A percentile compares a stretch with the other conserved stretches of the same genome.
phyloP scores from a whole-genome alignment of 208 protist species.

The Porcisia hertigi region DNA sequence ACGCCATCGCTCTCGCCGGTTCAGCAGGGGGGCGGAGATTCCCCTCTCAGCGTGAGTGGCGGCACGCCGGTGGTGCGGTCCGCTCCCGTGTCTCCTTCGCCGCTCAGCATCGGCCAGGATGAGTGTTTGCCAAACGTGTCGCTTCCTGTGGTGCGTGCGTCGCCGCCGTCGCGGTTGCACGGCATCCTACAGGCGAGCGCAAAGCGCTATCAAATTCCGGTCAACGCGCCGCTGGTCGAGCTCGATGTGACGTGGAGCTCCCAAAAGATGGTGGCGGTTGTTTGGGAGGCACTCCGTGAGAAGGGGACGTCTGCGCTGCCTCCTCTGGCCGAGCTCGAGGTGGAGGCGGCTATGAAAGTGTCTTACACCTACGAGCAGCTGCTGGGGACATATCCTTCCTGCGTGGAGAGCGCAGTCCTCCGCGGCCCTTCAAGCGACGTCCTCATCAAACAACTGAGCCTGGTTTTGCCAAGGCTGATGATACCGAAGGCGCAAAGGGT shows the following conservation, averaged over 20 bases:
- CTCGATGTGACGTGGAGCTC: conserved; percentile 46
- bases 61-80: conserved; percentile 3
- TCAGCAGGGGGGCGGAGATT: neutral
- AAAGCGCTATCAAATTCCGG: conserved; percentile 37
- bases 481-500: conserved; percentile 20
- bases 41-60: neutral
- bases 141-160: neutral
- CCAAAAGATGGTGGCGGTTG: conserved; percentile 22
- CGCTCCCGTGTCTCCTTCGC: neutral
- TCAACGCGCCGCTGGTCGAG: conserved; percentile 38
- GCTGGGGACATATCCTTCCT: conserved; percentile 34
- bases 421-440: conserved; percentile 19
- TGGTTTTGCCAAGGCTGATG: conserved; percentile 13
- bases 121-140: neutral
- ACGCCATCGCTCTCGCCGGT: conserved; percentile 17
- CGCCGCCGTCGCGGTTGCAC: conserved; percentile 29
- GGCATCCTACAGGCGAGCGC: conserved; percentile 50
- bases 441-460: conserved; percentile 20
- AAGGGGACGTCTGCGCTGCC: conserved; percentile 45
- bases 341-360: conserved; percentile 34
- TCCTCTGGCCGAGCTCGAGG: conserved; percentile 35
- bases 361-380: conserved; percentile 53
- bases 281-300: conserved; percentile 50
- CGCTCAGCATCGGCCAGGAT: neutral
- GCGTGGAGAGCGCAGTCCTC: conserved; percentile 43